A percentile compares a stretch with the other conserved stretches of the same genome.
Evolutionary conservation across 257 asterid genomes (phyloP).

Genomic region (Gentiana dahurica): DNA sequence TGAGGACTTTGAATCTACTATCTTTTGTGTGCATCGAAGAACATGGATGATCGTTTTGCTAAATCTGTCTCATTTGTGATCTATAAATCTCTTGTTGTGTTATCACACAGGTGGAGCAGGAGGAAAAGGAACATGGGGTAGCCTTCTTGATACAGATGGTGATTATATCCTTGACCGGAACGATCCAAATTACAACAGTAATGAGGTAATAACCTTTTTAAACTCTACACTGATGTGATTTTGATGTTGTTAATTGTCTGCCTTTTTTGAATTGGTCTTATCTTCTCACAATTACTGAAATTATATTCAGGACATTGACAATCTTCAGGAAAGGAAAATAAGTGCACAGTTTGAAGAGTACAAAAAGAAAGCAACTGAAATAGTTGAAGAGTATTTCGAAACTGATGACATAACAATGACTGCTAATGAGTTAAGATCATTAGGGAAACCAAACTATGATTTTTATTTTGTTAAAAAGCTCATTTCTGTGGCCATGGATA

Average conservation of each 20-base stretch:
- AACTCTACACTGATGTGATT: slow-evolving; percentile 21
- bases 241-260: background rate
- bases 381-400: slow-evolving; percentile 79
- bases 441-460: slow-evolving; percentile 49
- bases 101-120: slow-evolving; percentile 57
- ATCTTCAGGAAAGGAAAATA: slow-evolving; percentile 10
- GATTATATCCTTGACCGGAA: slow-evolving; percentile 33
- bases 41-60: too few species aligned
- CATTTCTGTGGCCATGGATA: slow-evolving; percentile 83
- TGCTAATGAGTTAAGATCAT: slow-evolving; percentile 60
- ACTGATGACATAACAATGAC: slow-evolving; percentile 71
- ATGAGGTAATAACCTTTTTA: slow-evolving; percentile 30
- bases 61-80: background rate
- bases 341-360: slow-evolving; percentile 42
- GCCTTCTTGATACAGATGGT: slow-evolving; percentile 48
- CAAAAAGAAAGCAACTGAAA: slow-evolving; percentile 58
- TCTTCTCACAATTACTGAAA: background rate
- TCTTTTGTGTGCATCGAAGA: too few species aligned
- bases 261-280: background rate
- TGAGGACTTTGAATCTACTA: slow-evolving; percentile 1
- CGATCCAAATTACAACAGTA: slow-evolving; percentile 62
- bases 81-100: background rate
- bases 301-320: slow-evolving; percentile 46
- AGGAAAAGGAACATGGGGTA: slow-evolving; percentile 90
- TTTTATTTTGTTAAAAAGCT: slow-evolving; percentile 79